phyloP scores from a whole-genome alignment of 768 basidiomycete genomes.

The Boletus vermiculosoides region DNA sequence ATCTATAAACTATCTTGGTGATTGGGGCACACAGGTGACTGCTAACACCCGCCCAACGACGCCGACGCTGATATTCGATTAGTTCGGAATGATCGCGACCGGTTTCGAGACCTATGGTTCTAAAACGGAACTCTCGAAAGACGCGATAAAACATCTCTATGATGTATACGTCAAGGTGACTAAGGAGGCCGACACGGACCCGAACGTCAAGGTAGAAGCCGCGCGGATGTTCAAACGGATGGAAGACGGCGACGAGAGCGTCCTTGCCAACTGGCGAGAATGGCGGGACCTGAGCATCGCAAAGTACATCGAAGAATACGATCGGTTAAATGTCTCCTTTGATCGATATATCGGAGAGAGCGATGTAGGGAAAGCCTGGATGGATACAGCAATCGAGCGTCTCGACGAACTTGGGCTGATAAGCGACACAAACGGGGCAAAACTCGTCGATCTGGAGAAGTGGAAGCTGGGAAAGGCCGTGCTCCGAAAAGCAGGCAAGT shows the following conservation, averaged over 20 bases:
- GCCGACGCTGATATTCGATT: not conserved
- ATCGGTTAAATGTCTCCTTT: conserved; percentile 84
- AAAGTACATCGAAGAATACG: conserved; percentile 88
- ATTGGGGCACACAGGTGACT: conserved; percentile 94
- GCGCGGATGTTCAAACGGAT: conserved; percentile 90
- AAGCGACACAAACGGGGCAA: conserved; percentile 74
- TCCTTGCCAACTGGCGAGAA: conserved; percentile 83
- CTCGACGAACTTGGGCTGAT: conserved; percentile 74
- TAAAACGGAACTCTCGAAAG: conserved; percentile 74
- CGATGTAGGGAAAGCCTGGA: conserved; percentile 68
- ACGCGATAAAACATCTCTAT: conserved; percentile 94
- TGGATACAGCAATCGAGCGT: conserved; percentile 66
- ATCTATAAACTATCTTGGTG: conserved; percentile 92
- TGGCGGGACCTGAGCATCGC: conserved; percentile 92
- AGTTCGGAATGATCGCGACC: conserved; percentile 86
- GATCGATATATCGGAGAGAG: conserved; percentile 94
- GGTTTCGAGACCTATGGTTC: conserved; percentile 93
- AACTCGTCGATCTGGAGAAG: conserved; percentile 83
- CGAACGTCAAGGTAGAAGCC: conserved; percentile 70
- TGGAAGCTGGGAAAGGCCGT: conserved; percentile 93
- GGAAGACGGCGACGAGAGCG: conserved; percentile 87
- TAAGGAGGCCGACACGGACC: conserved; percentile 74
- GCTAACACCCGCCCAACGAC: too few species aligned
- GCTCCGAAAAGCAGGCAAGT: conserved; percentile 76
- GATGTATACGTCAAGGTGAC: conserved; percentile 95